Base-by-base conservation (phyloP, 768 basidiomycete genomes). In the Chlorophyllum brunneum region DNA sequence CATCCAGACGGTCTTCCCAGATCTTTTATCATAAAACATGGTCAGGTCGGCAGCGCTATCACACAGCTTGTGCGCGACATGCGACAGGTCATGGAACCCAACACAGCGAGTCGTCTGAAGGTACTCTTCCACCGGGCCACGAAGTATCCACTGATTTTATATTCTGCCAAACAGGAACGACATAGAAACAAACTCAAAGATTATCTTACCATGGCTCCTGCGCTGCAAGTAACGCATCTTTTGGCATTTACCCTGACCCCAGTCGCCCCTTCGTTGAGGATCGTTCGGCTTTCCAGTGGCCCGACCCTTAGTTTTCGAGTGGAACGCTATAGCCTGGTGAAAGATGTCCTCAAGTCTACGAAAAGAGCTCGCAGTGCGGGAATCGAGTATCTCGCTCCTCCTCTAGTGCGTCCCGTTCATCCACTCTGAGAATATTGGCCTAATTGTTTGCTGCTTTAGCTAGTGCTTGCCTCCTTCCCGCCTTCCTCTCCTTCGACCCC, bases 1-100 rank as follows among this genome's bases (percentile, higher is more conserved):
- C 63, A 65, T 23, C 53, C 54, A 20, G 63, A 69, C 1, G 71
- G 67, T 54, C 70, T 70, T 0, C 95, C 95, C 3, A 95, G 90
- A 71, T 94, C 93, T 0, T 98, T 99, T 63, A 89, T 99, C 54
- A 90, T 99, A 65, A 95, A 95, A 67, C 92, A 95, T 71, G 97
- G 97, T 34, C 83, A 86, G 52, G 94, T 98, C 26, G 95, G 97
- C 16, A 75, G 80, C 43, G 92, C 92, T 6, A 73, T 98, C 51
- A 71, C 84, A 4, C 91, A 94, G 63, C 86, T 99, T 31, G 95
- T 98, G 16, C 81, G 90, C 51, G 95, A 99, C 70, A 73, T 97
- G 63, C 78, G 97, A 62, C 90, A 91, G 68, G 91, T 97, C 55
- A 92, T 99, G 91, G 97, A 99, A 66, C 97, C 97, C 54, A 92